Evolutionary conservation across 106 monocot species (phyloP), one percentile per base, ranked within the genome.

Genomic region (Dioscorea zingiberensis): DNA sequence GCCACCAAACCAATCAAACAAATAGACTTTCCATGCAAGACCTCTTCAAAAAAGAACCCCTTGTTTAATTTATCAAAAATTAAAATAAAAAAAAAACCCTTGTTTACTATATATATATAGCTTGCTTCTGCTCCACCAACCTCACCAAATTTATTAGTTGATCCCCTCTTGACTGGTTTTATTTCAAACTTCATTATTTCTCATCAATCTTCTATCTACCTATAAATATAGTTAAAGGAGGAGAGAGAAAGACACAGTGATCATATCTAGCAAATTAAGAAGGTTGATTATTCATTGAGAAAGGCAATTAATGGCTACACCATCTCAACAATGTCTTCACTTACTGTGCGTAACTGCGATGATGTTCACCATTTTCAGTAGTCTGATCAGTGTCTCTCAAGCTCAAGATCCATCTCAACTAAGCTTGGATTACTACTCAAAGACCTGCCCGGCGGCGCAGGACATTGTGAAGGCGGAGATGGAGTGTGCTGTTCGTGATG

Each of bases 401-500:
- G 81, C 81, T 12, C 87, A 87, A 48, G 87, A 92, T 45, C 54
- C 63, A 21, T 92, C 91, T 7, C 56, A 64, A 47, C 76, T 94
- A 70, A 84, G 73, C 16, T 26, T 87, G 54, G 69, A 80, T 8
- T 86, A 86, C 79, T 94, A 94, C 79, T 55, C 64, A 2, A 57
- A 59, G 18, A 51, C 89, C 3, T 94, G 94, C 66, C 94, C 89
- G 4, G 14, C 48, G 6, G 83, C 72, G 0, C 57, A 77, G 48
- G 69, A 75, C 15, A 80, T 94, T 18, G 83, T 94, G 58, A 73
- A 78, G 11, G 25, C 56, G 7, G 89, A 86, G 71, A 94, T 94
- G 94, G 84, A 81, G 54, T 76, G 81, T 21, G 86, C 81, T 0
- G 89, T 89, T 48, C 68, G 47, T 6, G 49, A 68, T 22, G 70